These are phyloP conservation scores for Trametes sp. DNA, from an alignment of 1,284 basidiomycete species.

Conservation along the genomic window DNA sequence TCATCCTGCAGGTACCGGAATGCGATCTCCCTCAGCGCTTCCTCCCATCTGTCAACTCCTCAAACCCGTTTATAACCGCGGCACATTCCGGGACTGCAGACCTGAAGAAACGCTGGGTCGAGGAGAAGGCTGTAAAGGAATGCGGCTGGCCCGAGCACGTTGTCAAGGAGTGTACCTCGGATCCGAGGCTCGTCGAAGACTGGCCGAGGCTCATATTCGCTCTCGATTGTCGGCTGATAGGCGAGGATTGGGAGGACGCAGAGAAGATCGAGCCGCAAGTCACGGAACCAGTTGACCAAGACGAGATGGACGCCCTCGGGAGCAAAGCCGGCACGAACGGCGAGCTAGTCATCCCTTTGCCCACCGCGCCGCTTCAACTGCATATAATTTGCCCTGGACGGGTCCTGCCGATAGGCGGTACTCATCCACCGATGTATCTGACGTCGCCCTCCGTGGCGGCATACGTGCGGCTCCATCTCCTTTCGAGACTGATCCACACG, in stretches of 20 bases:
- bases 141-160: conserved; percentile 84
- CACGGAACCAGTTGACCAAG: conserved; percentile 52
- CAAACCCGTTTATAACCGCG: conserved; percentile 71
- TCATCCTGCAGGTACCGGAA: conserved; percentile 80
- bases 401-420: conserved; percentile 60
- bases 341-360: conserved; percentile 67
- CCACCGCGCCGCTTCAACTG: conserved; percentile 68
- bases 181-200: conserved; percentile 50
- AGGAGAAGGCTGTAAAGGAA: conserved; percentile 84
- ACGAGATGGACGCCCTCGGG: conserved; percentile 78
- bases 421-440: conserved; percentile 79
- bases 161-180: conserved; percentile 63
- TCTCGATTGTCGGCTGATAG: conserved; percentile 58
- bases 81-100: conserved; percentile 67
- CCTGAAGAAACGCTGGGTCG: conserved; percentile 82
- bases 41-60: conserved; percentile 69
- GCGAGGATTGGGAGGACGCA: conserved; percentile 44
- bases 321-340: conserved; percentile 51
- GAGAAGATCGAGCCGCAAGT: conserved; percentile 30
- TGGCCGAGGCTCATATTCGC: conserved; percentile 59
- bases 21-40: conserved; percentile 77
- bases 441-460: conserved; percentile 77
- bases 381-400: conserved; percentile 68
- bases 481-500: conserved; percentile 66
- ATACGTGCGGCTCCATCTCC: conserved; percentile 87